Base-by-base conservation (phyloP, 2,329 filamentous ascomycete genomes). In the Stachybotrys chartarum region DNA sequence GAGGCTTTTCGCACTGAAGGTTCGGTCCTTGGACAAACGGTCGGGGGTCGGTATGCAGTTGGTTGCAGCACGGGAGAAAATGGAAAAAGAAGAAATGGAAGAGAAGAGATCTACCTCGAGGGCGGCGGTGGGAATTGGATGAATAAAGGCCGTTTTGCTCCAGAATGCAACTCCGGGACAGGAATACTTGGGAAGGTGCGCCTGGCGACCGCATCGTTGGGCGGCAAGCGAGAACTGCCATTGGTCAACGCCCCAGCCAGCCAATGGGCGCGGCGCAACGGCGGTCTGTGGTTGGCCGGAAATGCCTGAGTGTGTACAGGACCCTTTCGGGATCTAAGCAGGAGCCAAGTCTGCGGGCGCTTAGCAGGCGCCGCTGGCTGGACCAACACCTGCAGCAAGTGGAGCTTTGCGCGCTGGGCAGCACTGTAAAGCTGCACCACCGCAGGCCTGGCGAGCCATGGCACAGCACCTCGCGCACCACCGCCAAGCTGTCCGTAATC, bases 61-160 rank as follows among this genome's bases (percentile, higher is more conserved):
- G 30, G 54, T 55, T 54, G 60, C 63, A 54, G 53, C 56, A 61
- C 48, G 30, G 7, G 48, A 50, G 48, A 6, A 31, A 31, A 32
- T 32, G 48, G 30, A 47, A 50, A 51, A 50, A 35, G 50, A 52
- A 44, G 50, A 50, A 35, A 35, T 32, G 48, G 51, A 39, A 47
- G 42, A 42, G 50, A 31, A 49, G 16, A 51, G 10, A 51, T 51
- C 31, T 16, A 5, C 14, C 35, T 24, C 45, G n/a, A 24, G 11
- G 18, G 18, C 7, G 45, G 45, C 2, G 45, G 45, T 8, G 45
- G 45, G 45, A 14, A 14, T n/a, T 8, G 45, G 45, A 47, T 17
- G 45, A 17, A 47, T 47, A 17, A 47, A 47, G 8, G n/a, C n/a
- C 10, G n/a, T 14, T 47, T n/a, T 24, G 10, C 45, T 47, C 35